Base-by-base conservation (phyloP, 176 grass and related monocot genomes). In the Eragrostis curvula region DNA sequence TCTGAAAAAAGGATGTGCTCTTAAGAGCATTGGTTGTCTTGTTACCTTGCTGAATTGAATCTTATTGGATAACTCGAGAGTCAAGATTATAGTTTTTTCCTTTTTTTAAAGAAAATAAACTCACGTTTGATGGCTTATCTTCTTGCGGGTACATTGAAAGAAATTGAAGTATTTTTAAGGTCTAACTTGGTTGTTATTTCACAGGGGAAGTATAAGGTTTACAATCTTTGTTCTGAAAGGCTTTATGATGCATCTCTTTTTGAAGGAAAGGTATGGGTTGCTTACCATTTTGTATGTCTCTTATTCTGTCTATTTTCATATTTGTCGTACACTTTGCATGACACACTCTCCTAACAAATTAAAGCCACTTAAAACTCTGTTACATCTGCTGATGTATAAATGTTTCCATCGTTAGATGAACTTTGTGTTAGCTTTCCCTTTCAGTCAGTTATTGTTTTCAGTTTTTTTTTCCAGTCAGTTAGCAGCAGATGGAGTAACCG, bases 201-300 rank as follows among this genome's bases (percentile, higher is more conserved):
- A 70, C 80, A 99, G 96, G 93, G 96, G 1, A 99, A 96, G 80
- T 99, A 99, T 88, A 99, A 99, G 83, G 96, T 99, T 27, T 99
- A 99, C 78, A 99, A 99, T 75, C 96, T 99, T 63, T 99, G 96
- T 61, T 99, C 96, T 11, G 96, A 99, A 85, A 86, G 96, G 87
- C 75, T 99, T 25, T 99, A 99, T 78, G 96, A 99, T 71, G 90
- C 96, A 72, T 99, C 96, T 39, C 91, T 99, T 45, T 95, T 99
- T 84, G 96, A 99, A 83, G 96, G 96, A 89, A 99, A 99, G 93
- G 96, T 99, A 86, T 85, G 63, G 24, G 13, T 70, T 68, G 44
- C 69, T 87, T 75, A 68, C n/a, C 62, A 13, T 61, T 64, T 75
- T 89, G 8, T 84, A 8, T 80, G 59, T 69, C 49, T 16, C 12